Evolutionary conservation across 116 monocot species (phyloP), one percentile per base, ranked within the genome.

Genomic region (Thalassia testudinum): DNA sequence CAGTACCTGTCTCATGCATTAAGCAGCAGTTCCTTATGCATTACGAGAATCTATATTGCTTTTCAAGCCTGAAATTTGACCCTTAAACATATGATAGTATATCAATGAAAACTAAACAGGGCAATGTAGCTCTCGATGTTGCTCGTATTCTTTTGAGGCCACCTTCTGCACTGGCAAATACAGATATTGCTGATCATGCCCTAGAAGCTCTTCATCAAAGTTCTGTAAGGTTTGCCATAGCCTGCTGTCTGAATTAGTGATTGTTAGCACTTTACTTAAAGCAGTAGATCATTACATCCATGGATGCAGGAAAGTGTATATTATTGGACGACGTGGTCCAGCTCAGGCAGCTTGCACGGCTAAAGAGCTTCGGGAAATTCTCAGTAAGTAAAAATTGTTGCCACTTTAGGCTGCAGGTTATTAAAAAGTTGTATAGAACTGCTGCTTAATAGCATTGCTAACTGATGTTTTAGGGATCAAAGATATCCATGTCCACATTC

Each of bases 91-190:
- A n/a, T n/a, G n/a, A n/a, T n/a, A n/a, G n/a, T n/a, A n/a, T n/a
- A n/a, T n/a, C n/a, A n/a, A n/a, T n/a, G n/a, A n/a, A n/a, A n/a
- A n/a, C n/a, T n/a, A n/a, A n/a, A n/a, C 57, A 97, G 90, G 97
- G 97, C 43, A 97, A 97, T 86, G 97, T 97, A 42, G 89, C 97
- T 63, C 77, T 99, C 54, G 85, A 90, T 78, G 90, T 80, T 67
- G 90, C 89, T 47, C 81, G 90, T 44, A 89, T 97, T 72, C 97
- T 89, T 78, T 57, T 97, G 49, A 70, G 75, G 3, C 86, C 82
- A 26, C 57, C 59, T 49, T 53, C 43, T 52, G 80, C 85, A 47
- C 66, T 97, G 44, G 82, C 70, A 47, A 75, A 66, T 59, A 97
- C 89, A 72, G 90, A 99, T 68, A 90, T 99, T 60, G 77, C 90